Evolutionary conservation across 192 early-diverging fungal genomes (phyloP), one percentile per base, ranked within the genome.

Genomic region (Backusella australiensis): DNA sequence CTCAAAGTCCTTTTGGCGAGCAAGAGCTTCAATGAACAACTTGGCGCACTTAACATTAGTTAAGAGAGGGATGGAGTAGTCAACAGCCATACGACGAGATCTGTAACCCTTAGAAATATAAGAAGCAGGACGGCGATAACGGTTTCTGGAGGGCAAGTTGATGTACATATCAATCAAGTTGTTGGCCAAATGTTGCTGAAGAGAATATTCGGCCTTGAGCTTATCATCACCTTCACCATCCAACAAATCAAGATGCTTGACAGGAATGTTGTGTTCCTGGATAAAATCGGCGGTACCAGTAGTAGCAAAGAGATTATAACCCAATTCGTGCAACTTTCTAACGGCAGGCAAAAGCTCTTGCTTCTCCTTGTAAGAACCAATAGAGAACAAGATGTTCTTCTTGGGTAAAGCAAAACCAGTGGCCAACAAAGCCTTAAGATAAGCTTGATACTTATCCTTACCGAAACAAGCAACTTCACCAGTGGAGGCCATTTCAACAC

Each of bases 21-120:
- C 90, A 73, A 98, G 86, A 3, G 98, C 98, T 86, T 99, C 98
- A 53, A 99, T 86, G 73, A 99, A 98, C 73, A 99, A 83, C 88
- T 98, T 98, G 79, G 98, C 98, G 81, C 97, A 98, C 87, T 99
- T 99, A 89, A 99, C 90, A 79, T 99, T 99, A 80, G 98, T 99
- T 81, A 99, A 96, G 77, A 99, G 86, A 9, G 98, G 98, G 46
- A 99, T 89, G 56, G 94, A 94, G 74, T 96, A 95, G 84, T 99
- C 98, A 39, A 99, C 94, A 42, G 98, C 98, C 96, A 99, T 96
- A 82, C 98, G 92, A 72, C 98, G 93, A 73, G 93, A 94, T 80
- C 90, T 89, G 88, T 99, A 99, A 67, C 98, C 98, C 80, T 92
- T 93, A 73, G 91, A 93, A 84, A 98, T 94, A 84, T 98, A 99